Evolutionary conservation across 495 filamentous ascomycete genomes (phyloP).

Genomic region (Hypoxylon trugodes): DNA sequence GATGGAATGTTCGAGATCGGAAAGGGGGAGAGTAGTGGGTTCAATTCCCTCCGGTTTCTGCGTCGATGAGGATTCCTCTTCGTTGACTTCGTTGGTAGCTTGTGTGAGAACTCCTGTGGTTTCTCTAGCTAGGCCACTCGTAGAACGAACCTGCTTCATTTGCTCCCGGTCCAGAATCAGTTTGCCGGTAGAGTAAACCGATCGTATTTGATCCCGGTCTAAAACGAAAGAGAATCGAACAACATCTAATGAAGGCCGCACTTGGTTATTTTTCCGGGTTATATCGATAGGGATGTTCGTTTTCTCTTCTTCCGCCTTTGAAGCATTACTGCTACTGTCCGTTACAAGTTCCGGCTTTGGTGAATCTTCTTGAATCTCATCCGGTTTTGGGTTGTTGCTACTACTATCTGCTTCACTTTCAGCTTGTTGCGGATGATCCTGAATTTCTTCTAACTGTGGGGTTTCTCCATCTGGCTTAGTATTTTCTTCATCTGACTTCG

Average conservation of each 20-base stretch:
- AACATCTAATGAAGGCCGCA: constrained; percentile 27
- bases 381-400: constrained; percentile 1
- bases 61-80: constrained; percentile 14
- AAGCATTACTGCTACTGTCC: constrained; percentile 20
- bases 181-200: constrained; percentile 29
- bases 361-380: not conserved
- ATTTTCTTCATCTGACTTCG: not conserved
- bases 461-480: not conserved
- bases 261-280: not conserved
- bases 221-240: constrained; percentile 29
- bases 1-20: constrained; percentile 56
- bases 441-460: not conserved
- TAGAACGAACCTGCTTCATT: constrained; percentile 27
- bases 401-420: constrained; percentile 9
- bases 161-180: constrained; percentile 30
- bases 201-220: constrained; percentile 34
- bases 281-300: not conserved
- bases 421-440: not conserved
- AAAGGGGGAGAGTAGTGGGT: constrained; percentile 46
- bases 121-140: constrained; percentile 22
- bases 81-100: not conserved
- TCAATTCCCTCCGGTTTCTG: constrained; percentile 30
- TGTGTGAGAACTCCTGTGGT: not conserved
- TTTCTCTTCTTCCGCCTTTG: constrained; percentile 26
- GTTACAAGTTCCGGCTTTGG: constrained; percentile 1